These are phyloP conservation scores for Elsinoe ampelina DNA, from an alignment of 2,329 filamentous ascomycete genomes.

Conservation along the genomic window DNA sequence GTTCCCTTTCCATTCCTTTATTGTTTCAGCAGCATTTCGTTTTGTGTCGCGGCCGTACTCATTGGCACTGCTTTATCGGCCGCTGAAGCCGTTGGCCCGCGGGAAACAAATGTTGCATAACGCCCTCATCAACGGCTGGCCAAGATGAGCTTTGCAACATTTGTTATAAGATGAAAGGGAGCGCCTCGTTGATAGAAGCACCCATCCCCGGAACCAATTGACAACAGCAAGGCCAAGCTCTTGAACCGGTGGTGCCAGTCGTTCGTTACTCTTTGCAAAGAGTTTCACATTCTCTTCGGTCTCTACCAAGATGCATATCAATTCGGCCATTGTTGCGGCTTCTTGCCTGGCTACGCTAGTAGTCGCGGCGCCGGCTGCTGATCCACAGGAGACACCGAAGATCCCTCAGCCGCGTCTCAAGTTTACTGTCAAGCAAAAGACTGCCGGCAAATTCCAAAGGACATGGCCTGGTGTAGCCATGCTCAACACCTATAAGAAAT, in stretches of 20 bases:
- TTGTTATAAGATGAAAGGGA: slow-evolving; percentile 9
- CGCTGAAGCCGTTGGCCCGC: slow-evolving; percentile 4
- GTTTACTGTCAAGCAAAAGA: slow-evolving; percentile 16
- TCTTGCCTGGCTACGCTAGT: slow-evolving; percentile 23
- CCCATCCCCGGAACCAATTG: slow-evolving; percentile 6
- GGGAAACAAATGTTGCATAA: slow-evolving; percentile 5
- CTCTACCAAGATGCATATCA: slow-evolving; percentile 24
- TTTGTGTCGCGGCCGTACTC: background rate
- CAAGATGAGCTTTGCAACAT: slow-evolving; percentile 3
- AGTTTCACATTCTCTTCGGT: background rate
- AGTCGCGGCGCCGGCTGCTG: slow-evolving; percentile 23
- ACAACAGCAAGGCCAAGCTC: slow-evolving; percentile 3
- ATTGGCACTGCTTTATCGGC: slow-evolving; percentile 8
- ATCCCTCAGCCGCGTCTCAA: slow-evolving; percentile 24
- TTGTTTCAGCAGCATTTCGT: slow-evolving; percentile 9
- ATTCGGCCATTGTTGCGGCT: slow-evolving; percentile 21
- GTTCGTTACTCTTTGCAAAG: background rate
- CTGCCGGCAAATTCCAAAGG: slow-evolving; percentile 23
- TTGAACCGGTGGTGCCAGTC: slow-evolving; percentile 1
- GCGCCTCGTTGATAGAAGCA: background rate
- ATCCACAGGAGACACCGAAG: slow-evolving; percentile 18
- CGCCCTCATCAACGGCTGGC: slow-evolving; percentile 4
- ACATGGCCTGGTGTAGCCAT: slow-evolving; percentile 30
- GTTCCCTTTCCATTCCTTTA: background rate
- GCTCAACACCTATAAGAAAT: slow-evolving; percentile 34